A percentile compares a stretch with the other conserved stretches of the same genome.
phyloP scores from a whole-genome alignment of 352 stramenopile species.

The Pseudoperonospora humuli region DNA sequence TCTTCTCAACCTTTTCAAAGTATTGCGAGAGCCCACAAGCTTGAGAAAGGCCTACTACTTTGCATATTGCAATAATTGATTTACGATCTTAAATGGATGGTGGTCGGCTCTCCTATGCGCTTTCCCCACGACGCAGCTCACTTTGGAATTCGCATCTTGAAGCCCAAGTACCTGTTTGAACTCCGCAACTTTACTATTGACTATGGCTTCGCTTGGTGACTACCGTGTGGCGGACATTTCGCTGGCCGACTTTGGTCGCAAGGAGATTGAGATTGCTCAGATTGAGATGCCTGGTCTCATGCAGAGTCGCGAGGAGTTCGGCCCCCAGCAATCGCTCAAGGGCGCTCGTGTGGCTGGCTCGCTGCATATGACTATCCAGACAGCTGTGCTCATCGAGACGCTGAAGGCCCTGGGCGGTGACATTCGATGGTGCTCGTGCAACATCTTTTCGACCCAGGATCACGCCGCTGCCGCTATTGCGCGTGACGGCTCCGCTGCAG shows the following conservation, averaged over 20 bases:
- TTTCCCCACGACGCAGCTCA: constrained; percentile 1
- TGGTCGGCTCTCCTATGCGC: constrained; percentile 13
- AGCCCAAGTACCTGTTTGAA: constrained; percentile 4
- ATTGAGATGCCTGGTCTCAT: constrained; percentile 99
- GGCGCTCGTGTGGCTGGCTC: constrained; percentile 92
- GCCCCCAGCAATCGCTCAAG: constrained; percentile 76
- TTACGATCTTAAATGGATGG: constrained; percentile 13
- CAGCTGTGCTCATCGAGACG: constrained; percentile 98
- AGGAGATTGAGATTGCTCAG: constrained; percentile 98
- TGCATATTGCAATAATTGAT: constrained; percentile 3
- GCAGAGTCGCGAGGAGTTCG: constrained; percentile 92
- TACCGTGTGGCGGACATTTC: constrained; percentile 95
- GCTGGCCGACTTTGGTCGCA: constrained; percentile 96
- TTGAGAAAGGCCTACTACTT: too few species aligned
- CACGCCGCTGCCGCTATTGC: constrained; percentile 96
- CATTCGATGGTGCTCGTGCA: constrained; percentile 98
- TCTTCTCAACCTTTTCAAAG: too few species aligned
- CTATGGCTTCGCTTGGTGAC: constrained; percentile 59
- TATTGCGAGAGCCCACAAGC: too few species aligned
- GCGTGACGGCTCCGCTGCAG: constrained; percentile 90
- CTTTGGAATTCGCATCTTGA: constrained; percentile 18
- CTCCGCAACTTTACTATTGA: too few species aligned
- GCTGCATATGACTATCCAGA: constrained; percentile 99
- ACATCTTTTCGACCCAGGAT: constrained; percentile 99
- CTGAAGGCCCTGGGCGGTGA: constrained; percentile 93